Conservation (phyloP, 2,329 filamentous ascomycete genomes). For the Scytalidium lignicola region DNA sequence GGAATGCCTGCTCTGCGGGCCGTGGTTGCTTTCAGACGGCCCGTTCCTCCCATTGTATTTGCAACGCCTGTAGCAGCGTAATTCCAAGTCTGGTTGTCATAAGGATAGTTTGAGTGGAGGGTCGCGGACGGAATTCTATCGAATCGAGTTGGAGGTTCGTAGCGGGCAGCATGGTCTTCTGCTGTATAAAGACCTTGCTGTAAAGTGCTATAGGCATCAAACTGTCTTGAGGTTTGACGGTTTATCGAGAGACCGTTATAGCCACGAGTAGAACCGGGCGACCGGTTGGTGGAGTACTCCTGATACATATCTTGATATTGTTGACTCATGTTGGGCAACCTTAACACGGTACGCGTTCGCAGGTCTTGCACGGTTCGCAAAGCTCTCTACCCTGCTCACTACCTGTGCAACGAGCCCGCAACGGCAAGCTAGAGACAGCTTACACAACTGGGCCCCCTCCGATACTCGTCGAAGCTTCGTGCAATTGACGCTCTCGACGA, state of each 20-base stretch:
- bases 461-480: conserved; percentile 16
- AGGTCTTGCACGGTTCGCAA: conserved; percentile 8
- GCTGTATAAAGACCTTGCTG: conserved; percentile 61
- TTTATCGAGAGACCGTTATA: conserved; percentile 59
- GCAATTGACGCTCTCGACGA: conserved; percentile 3
- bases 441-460: conserved; percentile 14
- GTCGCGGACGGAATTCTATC: conserved; percentile 16
- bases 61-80: conserved; percentile 58
- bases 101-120: conserved; percentile 53
- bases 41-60: conserved; percentile 58
- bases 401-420: conserved; percentile 27
- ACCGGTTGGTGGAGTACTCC: conserved; percentile 66
- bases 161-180: conserved; percentile 56
- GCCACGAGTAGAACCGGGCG: conserved; percentile 66
- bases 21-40: conserved; percentile 48
- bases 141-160: conserved; percentile 37
- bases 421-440: conserved; percentile 24
- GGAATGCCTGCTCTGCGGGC: conserved; percentile 61
- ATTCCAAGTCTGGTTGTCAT: conserved; percentile 79
- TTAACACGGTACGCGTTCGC: conserved; percentile 2
- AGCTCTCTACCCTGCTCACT: conserved; percentile 13
- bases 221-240: conserved; percentile 70
- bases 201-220: conserved; percentile 58
- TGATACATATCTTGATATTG: conserved; percentile 67
- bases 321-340: conserved; percentile 37